Base-by-base conservation (phyloP, 257 asterid genomes). In the Salvia miltiorrhiza region DNA sequence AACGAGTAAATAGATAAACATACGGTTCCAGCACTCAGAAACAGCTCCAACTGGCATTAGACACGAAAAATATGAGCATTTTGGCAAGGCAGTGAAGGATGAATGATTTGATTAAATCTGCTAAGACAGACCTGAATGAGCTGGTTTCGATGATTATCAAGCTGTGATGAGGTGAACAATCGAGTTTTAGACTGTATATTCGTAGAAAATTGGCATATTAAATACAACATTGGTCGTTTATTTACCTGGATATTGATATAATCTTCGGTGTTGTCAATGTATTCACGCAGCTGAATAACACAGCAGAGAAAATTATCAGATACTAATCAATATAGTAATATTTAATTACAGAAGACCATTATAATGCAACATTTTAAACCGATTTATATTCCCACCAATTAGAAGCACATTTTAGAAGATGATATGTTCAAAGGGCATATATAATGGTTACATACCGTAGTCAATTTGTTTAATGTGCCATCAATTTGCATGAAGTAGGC, bases 401-500 rank as follows among this genome's bases (percentile, higher is more conserved):
- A 26, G 9, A 32, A 7, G 23, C n/a, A 33, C 55, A 66, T 21
- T 33, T 47, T 23, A 9, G 58, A 9, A 37, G 55, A 44, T n/a
- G 28, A 52, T 7, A 35, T 54, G 8, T 73, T 47, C 58, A 64
- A 30, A 23, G 23, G 13, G 49, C 2, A 28, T 65, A 23, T 32
- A 55, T 16, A n/a, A 14, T 21, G 30, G 12, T 64, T 48, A 71
- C 88, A 28, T 82, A 93, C 98, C 81, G 98, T 93, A 44, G 86
- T 74, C 53, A 93, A 75, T 84, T 90, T 93, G 87, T 90, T 93
- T 40, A 86, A 73, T 7, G 97, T 88, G 65, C 95, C 88, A 77
- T 92, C 98, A 67, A 92, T 86, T 75, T 92, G 98, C 97, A 88
- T 86, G 75, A 92, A 92, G 81, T 92, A 92, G 57, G 97, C 97